Evolutionary conservation across 352 stramenopile species (phyloP).

Genomic region (Pythium chondricola): DNA sequence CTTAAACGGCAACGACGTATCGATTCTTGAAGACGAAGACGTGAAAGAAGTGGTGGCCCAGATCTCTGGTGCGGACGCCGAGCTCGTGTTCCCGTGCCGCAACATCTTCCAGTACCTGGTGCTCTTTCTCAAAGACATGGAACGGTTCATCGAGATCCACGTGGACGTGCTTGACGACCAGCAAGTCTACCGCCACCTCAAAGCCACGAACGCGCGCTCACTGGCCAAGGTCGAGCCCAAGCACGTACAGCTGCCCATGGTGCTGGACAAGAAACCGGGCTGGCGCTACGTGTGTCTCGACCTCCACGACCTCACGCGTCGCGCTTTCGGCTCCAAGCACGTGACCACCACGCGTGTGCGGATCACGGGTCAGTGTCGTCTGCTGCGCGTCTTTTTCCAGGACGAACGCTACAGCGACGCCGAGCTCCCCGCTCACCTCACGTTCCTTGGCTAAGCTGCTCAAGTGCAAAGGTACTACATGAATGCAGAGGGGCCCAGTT

Average conservation of each 20-base stretch:
- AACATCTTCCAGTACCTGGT: slow-evolving; percentile 80
- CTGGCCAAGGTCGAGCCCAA: slow-evolving; percentile 48
- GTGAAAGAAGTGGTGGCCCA: slow-evolving; percentile 81
- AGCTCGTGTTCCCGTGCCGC: slow-evolving; percentile 57
- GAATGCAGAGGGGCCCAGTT: neutral
- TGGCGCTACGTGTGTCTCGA: slow-evolving; percentile 80
- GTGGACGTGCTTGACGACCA: slow-evolving; percentile 65
- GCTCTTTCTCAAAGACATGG: slow-evolving; percentile 78
- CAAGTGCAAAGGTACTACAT: slow-evolving; percentile 3
- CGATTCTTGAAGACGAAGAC: slow-evolving; percentile 60
- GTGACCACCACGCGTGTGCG: slow-evolving; percentile 65
- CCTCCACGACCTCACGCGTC: slow-evolving; percentile 53
- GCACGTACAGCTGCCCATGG: slow-evolving; percentile 55
- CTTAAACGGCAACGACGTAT: slow-evolving; percentile 61
- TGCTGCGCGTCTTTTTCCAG: slow-evolving; percentile 77
- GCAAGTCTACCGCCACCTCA: slow-evolving; percentile 55
- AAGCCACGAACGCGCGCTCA: slow-evolving; percentile 62
- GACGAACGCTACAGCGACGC: slow-evolving; percentile 68
- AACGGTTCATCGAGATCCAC: slow-evolving; percentile 66
- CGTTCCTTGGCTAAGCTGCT: slow-evolving; percentile 43
- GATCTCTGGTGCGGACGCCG: slow-evolving; percentile 52
- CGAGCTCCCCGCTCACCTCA: slow-evolving; percentile 59
- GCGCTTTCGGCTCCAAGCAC: slow-evolving; percentile 69
- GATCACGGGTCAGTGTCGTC: slow-evolving; percentile 53
- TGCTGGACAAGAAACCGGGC: slow-evolving; percentile 30